Base-by-base conservation (phyloP, 176 grass and related monocot species). In the Rhynchospora tenuis region DNA sequence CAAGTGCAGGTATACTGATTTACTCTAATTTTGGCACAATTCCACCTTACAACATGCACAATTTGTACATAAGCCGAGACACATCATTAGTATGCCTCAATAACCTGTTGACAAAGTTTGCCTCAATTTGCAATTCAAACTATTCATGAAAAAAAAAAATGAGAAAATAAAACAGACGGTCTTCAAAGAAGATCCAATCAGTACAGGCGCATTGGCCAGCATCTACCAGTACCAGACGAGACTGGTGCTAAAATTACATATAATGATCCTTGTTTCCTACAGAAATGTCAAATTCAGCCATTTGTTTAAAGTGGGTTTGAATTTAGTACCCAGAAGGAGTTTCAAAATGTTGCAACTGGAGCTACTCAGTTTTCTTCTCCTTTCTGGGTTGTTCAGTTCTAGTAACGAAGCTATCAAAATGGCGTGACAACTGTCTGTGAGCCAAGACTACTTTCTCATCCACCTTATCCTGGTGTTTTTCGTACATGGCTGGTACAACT, bases 361-460 rank as follows among this genome's bases (percentile, higher is more conserved):
- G 80, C 84, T 90, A 99, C 85, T 95, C 87, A 0, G 88, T 88
- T 88, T 99, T 99, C 93, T 99, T 99, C 88, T 99, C 85, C 86
- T 99, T 95, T 59, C 47, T 67, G 62, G 93, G 80, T 75, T 86
- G 64, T 33, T 76, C 86, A 13, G 85, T 83, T 84, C 73, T 89
- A 69, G 74, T 86, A 72, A 90, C 27, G 51, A 92, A 62, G 38
- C 61, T 83, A 33, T 77, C 72, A 6, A 90, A 85, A 52, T 92
- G 88, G 69, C 63, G 85, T 63, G 91, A 90, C 55, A 90, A 58
- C 59, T 93, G 76, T 76, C 85, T 88, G 58, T 89, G 89, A 14
- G 83, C 89, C 77, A 93, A 13, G 73, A 80, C 83, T 81, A 92
- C 58, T 75, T 90, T 95, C 79, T 99, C 91, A 92, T 99, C 93